phyloP scores from a whole-genome alignment of 164 flowering plant species.

The Vitis cinerea region DNA sequence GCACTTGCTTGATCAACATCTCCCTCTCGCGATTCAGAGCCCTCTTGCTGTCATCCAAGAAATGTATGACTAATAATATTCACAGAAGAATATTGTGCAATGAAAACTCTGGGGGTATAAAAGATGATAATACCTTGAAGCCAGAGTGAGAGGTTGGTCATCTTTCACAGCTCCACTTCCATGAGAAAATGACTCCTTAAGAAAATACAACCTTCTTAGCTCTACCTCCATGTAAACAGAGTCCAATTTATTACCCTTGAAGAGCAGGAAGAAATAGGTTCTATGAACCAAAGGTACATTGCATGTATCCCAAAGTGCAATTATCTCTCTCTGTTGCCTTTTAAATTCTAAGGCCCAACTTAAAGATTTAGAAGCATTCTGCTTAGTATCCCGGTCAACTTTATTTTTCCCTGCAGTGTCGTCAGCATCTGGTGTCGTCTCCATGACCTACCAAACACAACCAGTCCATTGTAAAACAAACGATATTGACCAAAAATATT shows the following conservation, averaged over 20 bases:
- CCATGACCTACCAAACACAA: slow-evolving; percentile 6
- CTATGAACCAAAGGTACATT: slow-evolving; percentile 77
- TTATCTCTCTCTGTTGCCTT: slow-evolving; percentile 57
- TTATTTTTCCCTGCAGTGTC: not conserved
- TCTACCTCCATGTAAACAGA: slow-evolving; percentile 87
- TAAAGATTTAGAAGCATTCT: slow-evolving; percentile 14
- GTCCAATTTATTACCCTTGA: slow-evolving; percentile 83
- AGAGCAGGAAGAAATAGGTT: slow-evolving; percentile 78
- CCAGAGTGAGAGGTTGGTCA: slow-evolving; percentile 33
- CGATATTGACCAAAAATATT: no score
- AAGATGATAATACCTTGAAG: slow-evolving; percentile 51
- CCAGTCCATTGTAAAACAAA: not conserved
- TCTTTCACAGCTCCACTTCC: slow-evolving; percentile 27
- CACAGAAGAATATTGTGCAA: not conserved
- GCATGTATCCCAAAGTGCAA: slow-evolving; percentile 81
- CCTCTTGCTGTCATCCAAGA: slow-evolving; percentile 31
- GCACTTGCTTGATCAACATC: slow-evolving; percentile 39
- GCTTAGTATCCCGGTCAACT: slow-evolving; percentile 12
- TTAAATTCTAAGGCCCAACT: slow-evolving; percentile 52
- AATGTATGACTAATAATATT: not conserved
- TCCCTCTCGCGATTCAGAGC: slow-evolving; percentile 52
- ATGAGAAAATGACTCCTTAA: slow-evolving; percentile 47
- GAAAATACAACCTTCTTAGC: slow-evolving; percentile 68
- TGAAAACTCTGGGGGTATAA: not conserved
- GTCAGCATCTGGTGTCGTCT: not conserved